phyloP scores from a whole-genome alignment of 2,329 filamentous ascomycete genomes.

The Aspergillus sp. region DNA sequence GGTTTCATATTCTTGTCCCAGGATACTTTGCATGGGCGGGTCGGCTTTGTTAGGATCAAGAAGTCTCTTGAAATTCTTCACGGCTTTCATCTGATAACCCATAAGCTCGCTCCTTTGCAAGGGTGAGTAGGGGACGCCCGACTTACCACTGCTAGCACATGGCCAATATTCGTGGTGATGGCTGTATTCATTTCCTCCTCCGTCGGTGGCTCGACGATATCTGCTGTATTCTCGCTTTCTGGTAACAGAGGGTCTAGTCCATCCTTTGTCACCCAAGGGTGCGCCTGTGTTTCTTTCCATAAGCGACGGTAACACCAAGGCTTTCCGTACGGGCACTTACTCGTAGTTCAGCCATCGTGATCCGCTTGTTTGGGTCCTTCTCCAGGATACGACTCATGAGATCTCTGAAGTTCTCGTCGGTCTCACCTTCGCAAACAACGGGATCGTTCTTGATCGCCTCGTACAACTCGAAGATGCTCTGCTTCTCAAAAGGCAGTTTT shows the following conservation, averaged over 20 bases:
- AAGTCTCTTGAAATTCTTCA: conserved; percentile 80
- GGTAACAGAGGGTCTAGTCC: conserved; percentile 77
- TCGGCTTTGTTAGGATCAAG: conserved; percentile 56
- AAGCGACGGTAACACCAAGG: background rate
- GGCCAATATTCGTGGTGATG: conserved; percentile 85
- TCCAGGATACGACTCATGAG: conserved; percentile 73
- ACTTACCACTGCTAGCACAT: conserved; percentile 75
- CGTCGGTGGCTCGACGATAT: conserved; percentile 78
- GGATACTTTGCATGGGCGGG: conserved; percentile 55
- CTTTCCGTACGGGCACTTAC: conserved; percentile 53
- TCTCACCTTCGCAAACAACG: conserved; percentile 60
- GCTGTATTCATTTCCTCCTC: conserved; percentile 87
- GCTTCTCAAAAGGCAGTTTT: conserved; percentile 77
- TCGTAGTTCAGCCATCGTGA: conserved; percentile 77
- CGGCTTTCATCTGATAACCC: conserved; percentile 72
- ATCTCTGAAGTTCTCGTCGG: conserved; percentile 69
- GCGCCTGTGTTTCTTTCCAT: conserved; percentile 57
- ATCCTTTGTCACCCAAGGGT: conserved; percentile 86
- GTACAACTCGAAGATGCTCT: conserved; percentile 80
- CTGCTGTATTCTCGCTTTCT: conserved; percentile 79
- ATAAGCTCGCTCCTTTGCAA: conserved; percentile 3
- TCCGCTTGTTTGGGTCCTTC: conserved; percentile 80
- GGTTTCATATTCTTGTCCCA: conserved; percentile 54
- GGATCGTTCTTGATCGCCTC: conserved; percentile 77
- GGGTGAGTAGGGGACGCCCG: background rate